These are phyloP conservation scores for Ulvella scutata DNA, from an alignment of 139 green algal genomes.

Conservation along the genomic window DNA sequence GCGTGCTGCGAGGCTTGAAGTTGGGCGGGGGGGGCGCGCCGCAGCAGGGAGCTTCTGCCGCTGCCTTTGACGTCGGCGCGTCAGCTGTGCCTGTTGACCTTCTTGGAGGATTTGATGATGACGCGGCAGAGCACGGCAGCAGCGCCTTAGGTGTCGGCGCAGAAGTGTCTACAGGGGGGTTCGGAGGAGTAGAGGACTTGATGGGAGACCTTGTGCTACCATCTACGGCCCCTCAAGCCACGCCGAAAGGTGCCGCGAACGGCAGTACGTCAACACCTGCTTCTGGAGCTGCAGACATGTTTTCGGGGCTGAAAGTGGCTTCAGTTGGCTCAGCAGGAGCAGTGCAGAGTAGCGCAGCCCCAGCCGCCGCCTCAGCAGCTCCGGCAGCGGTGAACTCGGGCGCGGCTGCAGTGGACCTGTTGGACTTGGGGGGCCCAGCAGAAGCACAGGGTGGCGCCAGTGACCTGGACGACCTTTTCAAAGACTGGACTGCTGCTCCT, in stretches of 20 bases:
- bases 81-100: neutral
- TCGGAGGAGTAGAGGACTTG: neutral
- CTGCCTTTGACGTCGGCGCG: neutral
- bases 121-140: neutral
- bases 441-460: neutral
- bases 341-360: too few species aligned
- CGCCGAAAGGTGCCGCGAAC: neutral
- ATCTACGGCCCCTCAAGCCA: neutral
- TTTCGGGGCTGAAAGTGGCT: neutral
- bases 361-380: neutral
- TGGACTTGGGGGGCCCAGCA: neutral
- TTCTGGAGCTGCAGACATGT: neutral
- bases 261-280: neutral
- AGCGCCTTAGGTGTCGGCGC: neutral
- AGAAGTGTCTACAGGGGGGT: neutral
- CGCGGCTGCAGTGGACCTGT: neutral
- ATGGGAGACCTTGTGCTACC: neutral
- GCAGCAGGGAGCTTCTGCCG: neutral
- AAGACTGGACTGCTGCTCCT: neutral
- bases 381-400: neutral
- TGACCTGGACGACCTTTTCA: neutral
- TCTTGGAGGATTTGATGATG: neutral
- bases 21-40: neutral
- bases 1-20: neutral
- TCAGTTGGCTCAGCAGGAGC: neutral